A percentile compares a stretch with the other conserved stretches of the same genome.
Conservation (phyloP, 2,329 filamentous ascomycete genomes). For the Cladophialophora yegresii region DNA sequence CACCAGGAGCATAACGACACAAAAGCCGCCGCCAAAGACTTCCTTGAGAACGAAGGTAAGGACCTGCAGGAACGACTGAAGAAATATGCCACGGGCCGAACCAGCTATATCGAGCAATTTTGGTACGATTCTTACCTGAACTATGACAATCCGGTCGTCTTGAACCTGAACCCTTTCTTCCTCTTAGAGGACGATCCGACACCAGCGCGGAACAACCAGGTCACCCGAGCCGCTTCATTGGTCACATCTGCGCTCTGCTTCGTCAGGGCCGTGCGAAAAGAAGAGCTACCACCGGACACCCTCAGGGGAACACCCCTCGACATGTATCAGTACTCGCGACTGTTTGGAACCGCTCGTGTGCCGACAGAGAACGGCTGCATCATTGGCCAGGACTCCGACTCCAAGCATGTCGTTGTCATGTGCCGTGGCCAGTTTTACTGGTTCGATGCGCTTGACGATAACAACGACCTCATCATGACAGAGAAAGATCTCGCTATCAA, state of each 20-base stretch:
- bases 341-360: slow-evolving; percentile 93
- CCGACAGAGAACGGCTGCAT: slow-evolving; percentile 93
- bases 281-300: slow-evolving; percentile 87
- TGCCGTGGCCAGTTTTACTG: slow-evolving; percentile 97
- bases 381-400: slow-evolving; percentile 90
- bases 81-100: slow-evolving; percentile 84
- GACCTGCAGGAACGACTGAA: slow-evolving; percentile 85
- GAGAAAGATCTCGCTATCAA: slow-evolving; percentile 92
- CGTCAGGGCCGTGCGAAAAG: slow-evolving; percentile 85
- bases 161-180: slow-evolving; percentile 98
- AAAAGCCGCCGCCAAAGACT: slow-evolving; percentile 75
- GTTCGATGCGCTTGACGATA: slow-evolving; percentile 96
- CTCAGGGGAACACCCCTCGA: slow-evolving; percentile 81
- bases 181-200: slow-evolving; percentile 96
- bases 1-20: slow-evolving; percentile 81
- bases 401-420: slow-evolving; percentile 89
- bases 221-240: slow-evolving; percentile 88
- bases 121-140: slow-evolving; percentile 99
- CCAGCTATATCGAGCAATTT: slow-evolving; percentile 98
- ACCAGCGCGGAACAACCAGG: slow-evolving; percentile 92
- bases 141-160: slow-evolving; percentile 93
- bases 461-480: slow-evolving; percentile 94
- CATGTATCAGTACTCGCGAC: slow-evolving; percentile 96
- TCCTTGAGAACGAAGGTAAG: slow-evolving; percentile 76
- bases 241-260: slow-evolving; percentile 89